These are phyloP conservation scores for Wolfiporia cocos DNA, from an alignment of 1,284 basidiomycete species.

Conservation along the genomic window DNA sequence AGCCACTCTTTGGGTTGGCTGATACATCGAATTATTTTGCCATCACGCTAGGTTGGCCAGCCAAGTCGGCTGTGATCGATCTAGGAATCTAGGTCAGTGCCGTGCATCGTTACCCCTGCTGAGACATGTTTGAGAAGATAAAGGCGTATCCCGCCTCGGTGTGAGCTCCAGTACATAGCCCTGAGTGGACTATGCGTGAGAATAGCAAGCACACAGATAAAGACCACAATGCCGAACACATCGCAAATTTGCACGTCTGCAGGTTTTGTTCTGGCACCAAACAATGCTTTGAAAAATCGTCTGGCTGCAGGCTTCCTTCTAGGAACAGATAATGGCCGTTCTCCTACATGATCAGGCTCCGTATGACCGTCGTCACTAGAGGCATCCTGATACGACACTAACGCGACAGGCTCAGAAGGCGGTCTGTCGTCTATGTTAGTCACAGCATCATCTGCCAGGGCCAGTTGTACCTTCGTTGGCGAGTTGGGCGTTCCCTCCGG, in stretches of 20 bases:
- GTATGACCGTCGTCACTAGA: not conserved
- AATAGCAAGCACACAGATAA: not conserved
- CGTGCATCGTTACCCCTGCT: too few species aligned
- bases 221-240: not conserved
- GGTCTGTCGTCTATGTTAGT: too few species aligned
- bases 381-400: not conserved
- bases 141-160: too few species aligned
- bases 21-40: conserved; percentile 12
- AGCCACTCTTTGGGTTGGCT: not conserved
- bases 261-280: too few species aligned
- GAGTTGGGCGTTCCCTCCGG: too few species aligned
- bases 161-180: not conserved
- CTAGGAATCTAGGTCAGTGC: too few species aligned
- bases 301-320: not conserved
- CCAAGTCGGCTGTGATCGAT: too few species aligned
- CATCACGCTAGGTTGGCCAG: conserved; percentile 6
- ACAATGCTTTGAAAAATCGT: not conserved
- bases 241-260: too few species aligned
- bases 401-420: not conserved
- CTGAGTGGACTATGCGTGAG: not conserved
- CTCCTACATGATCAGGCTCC: not conserved
- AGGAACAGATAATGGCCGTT: too few species aligned
- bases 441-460: conserved; percentile 20
- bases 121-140: too few species aligned
- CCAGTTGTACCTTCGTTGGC: too few species aligned